These are phyloP conservation scores for Colletotrichum eremochloae DNA, from an alignment of 2,329 filamentous ascomycete species.

Conservation along the genomic window DNA sequence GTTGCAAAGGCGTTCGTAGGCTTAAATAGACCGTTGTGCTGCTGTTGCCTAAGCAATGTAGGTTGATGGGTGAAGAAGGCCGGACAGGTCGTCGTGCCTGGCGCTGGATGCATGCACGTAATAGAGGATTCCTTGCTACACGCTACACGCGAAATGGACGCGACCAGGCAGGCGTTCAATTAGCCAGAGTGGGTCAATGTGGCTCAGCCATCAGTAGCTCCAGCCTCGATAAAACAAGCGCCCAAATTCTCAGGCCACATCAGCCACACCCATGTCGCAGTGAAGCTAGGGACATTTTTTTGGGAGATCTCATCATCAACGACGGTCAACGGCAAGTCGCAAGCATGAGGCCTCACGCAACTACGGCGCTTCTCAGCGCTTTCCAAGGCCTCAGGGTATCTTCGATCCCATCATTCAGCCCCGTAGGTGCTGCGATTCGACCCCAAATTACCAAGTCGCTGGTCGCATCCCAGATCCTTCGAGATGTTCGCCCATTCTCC, in stretches of 20 bases:
- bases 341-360: constrained; percentile 61
- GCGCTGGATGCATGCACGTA: constrained; percentile 33
- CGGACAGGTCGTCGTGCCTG: constrained; percentile 28
- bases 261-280: constrained; percentile 32
- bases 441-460: constrained; percentile 47
- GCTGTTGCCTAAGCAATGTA: constrained; percentile 25
- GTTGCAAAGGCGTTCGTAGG: neutral
- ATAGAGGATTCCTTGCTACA: constrained; percentile 1
- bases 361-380: constrained; percentile 63
- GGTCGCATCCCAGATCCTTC: constrained; percentile 52
- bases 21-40: constrained; percentile 5
- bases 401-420: constrained; percentile 55
- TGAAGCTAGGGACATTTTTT: constrained; percentile 49
- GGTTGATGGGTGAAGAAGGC: constrained; percentile 6
- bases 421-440: constrained; percentile 51
- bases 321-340: constrained; percentile 46
- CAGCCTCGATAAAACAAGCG: constrained; percentile 32
- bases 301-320: constrained; percentile 48
- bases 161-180: constrained; percentile 46
- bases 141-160: constrained; percentile 59
- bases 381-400: constrained; percentile 64
- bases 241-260: constrained; percentile 45
- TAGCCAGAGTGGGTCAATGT: constrained; percentile 19
- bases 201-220: constrained; percentile 43
- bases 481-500: constrained; percentile 77